Conservation (phyloP, 371 early-diverging fungal genomes). For the Rhizopus microsporus region DNA sequence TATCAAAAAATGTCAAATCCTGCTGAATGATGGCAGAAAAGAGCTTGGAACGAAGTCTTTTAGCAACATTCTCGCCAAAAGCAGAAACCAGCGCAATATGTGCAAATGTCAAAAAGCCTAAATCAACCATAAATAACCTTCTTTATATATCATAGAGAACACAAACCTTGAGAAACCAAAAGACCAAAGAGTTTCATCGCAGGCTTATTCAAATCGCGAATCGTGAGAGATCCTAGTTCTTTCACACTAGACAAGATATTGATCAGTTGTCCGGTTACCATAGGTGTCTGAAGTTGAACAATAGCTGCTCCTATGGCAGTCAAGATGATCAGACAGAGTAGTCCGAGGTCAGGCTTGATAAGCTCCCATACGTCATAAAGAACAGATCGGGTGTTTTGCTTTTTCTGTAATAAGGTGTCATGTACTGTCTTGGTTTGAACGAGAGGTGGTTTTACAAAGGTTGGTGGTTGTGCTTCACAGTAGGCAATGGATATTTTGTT, state of each 20-base stretch:
- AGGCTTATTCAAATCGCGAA: conserved; percentile 49
- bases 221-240: conserved; percentile 24
- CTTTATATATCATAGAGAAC: not conserved
- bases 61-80: conserved; percentile 72
- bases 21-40: conserved; percentile 62
- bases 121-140: not conserved
- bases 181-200: conserved; percentile 58
- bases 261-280: conserved; percentile 75
- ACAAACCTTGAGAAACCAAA: conserved; percentile 57
- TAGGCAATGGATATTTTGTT: conserved; percentile 17
- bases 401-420: not conserved
- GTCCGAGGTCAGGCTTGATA: conserved; percentile 56
- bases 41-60: conserved; percentile 57
- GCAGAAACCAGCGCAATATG: conserved; percentile 74
- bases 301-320: conserved; percentile 70
- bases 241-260: conserved; percentile 59
- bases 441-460: conserved; percentile 9
- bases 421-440: conserved; percentile 8
- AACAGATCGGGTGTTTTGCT: conserved; percentile 18
- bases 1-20: conserved; percentile 78
- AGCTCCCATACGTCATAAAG: conserved; percentile 46
- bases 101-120: conserved; percentile 63
- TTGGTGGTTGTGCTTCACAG: conserved; percentile 20
- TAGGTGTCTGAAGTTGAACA: conserved; percentile 68
- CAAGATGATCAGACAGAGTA: conserved; percentile 53